These are phyloP conservation scores for Aspergillus wentii DNA, from an alignment of 495 filamentous ascomycete species.

Conservation along the genomic window DNA sequence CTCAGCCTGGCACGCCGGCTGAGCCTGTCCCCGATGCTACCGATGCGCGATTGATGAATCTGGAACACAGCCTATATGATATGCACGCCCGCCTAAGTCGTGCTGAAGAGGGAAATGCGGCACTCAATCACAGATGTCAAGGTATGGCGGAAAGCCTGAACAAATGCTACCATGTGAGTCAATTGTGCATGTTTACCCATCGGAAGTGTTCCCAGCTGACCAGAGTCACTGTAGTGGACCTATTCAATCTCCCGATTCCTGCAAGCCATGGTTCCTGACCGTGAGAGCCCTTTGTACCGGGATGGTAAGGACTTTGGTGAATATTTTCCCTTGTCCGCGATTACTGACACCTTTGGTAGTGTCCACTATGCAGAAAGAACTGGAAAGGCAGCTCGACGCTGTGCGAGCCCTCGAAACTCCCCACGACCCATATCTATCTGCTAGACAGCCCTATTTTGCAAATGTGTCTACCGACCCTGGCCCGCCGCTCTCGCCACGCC, in stretches of 20 bases:
- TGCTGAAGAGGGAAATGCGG: conserved; percentile 76
- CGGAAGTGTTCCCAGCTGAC: background rate
- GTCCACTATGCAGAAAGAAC: conserved; percentile 72
- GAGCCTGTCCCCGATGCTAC: conserved; percentile 74
- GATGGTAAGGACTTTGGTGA: conserved; percentile 41
- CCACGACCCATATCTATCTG: conserved; percentile 69
- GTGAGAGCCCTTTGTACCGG: conserved; percentile 51
- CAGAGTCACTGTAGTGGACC: conserved; percentile 58
- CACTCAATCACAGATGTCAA: conserved; percentile 75
- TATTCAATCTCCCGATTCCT: conserved; percentile 73
- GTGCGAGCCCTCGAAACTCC: conserved; percentile 67
- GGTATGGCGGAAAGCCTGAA: conserved; percentile 75
- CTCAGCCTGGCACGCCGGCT: conserved; percentile 78
- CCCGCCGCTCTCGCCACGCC: conserved; percentile 86
- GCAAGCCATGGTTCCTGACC: conserved; percentile 63
- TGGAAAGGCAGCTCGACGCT: conserved; percentile 77
- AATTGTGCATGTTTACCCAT: background rate
- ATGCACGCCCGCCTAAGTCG: conserved; percentile 69
- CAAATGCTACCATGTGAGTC: conserved; percentile 66
- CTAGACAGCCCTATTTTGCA: conserved; percentile 70
- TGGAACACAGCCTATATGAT: conserved; percentile 83
- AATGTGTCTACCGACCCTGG: conserved; percentile 63
- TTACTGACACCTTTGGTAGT: conserved; percentile 48
- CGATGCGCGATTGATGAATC: conserved; percentile 66
- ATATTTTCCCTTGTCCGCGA: conserved; percentile 1